Evolutionary conservation across 345 rosid genomes (phyloP), one percentile per base, ranked within the genome.

Genomic region (Euphorbia pulcherrima): DNA sequence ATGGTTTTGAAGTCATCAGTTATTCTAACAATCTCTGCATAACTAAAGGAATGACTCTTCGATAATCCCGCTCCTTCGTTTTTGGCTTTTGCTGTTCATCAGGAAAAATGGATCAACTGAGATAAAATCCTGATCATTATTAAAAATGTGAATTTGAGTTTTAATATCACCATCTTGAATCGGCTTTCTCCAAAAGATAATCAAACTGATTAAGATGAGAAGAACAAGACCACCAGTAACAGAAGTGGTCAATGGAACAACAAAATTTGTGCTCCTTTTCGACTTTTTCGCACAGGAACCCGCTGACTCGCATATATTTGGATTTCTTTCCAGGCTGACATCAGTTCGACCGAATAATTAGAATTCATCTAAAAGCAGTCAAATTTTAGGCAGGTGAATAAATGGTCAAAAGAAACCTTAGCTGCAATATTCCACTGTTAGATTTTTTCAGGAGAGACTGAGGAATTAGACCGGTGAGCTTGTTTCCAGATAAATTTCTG

Each of bases 1-100:
- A 76, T 35, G 54, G 39, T 72, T 30, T 52, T 67, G 57, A 83
- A 84, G 66, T 82, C 81, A 40, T 81, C 68, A 10, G 91, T 84
- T 37, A 82, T 68, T n/a, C 33, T 72, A 13, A 72, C 65, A 53
- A 83, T 72, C 50, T 83, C 90, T 0, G 61, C 8, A 53, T 67
- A 81, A 12, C 73, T 78, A 39, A 76, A 79, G 16, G 60, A 65
- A 18, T 73, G 70, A 35, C 71, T 82, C 58, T 77, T 76, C 44
- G 41, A 56, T 23, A 67, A 74, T 18, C 57, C 3, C 4, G 62
- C 26, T 24, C 64, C 44, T 65, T 48, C 79, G 6, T 65, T 47
- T 21, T 26, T 50, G 1, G 67, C 10, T 39, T 21, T 2, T 21
- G n/a, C 20, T 57, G 37, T 28, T 27, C 17, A 33, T 57, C 35